phyloP scores from a whole-genome alignment of 129 eudicot species.

The Daucus carota region DH1_v3.0 NC_030381.2:3281501-3282000 shows the following conservation, averaged over 20 bases:
- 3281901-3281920: neutral
- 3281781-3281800: conserved; percentile 77
- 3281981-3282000: no score
- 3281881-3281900: neutral
- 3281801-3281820: conserved; percentile 63
- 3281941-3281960: neutral
- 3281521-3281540: conserved; percentile 90
- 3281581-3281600: neutral
- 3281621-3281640: conserved; percentile 15
- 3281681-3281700: conserved; percentile 7
- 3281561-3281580: conserved; percentile 38
- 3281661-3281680: conserved; percentile 8
- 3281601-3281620: conserved; percentile 1
- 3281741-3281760: neutral
- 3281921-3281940: neutral
- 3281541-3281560: conserved; percentile 87
- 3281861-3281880: neutral
- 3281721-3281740: conserved; percentile 6
- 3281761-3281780: conserved; percentile 57
- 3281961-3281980: no score
- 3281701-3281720: neutral
- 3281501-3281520: conserved; percentile 87
- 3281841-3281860: neutral
- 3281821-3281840: conserved; percentile 30
- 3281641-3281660: conserved; percentile 50